These are phyloP conservation scores for Eutrema yunnanense DNA, from an alignment of 345 rosid species.

Conservation along the genomic window DNA sequence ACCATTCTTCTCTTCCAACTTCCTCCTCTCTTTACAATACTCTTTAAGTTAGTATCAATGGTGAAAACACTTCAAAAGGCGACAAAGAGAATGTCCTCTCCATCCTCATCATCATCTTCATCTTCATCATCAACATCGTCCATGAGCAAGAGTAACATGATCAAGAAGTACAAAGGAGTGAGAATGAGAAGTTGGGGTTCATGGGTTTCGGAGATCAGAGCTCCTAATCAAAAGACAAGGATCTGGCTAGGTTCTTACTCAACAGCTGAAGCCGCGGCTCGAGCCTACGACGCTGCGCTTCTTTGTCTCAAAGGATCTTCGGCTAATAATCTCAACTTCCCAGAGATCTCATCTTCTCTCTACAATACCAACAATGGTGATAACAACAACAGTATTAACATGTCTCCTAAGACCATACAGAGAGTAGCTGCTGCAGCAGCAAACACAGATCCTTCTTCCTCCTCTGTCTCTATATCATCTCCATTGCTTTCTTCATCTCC, in stretches of 20 bases:
- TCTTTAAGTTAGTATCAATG: conserved; percentile 27
- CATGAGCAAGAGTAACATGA: conserved; percentile 22
- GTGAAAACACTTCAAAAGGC: conserved; percentile 52
- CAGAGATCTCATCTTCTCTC: conserved; percentile 43
- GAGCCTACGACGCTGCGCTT: conserved; percentile 98
- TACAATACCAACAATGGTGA: conserved; percentile 16
- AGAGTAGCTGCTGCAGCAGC: conserved; percentile 32
- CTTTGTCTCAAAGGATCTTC: conserved; percentile 85
- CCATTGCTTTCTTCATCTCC: conserved; percentile 41
- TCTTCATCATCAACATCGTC: conserved; percentile 25
- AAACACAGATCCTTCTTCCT: conserved; percentile 24
- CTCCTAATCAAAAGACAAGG: conserved; percentile 92
- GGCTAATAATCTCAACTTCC: conserved; percentile 77
- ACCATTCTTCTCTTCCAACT: conserved; percentile 9
- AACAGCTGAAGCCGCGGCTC: conserved; percentile 89
- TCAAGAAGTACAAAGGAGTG: conserved; percentile 85
- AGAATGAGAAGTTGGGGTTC: conserved; percentile 99
- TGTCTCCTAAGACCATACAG: conserved; percentile 36
- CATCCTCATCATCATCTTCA: conserved; percentile 20
- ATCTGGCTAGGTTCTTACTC: conserved; percentile 98
- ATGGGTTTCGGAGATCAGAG: conserved; percentile 96
- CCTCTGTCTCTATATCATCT: conserved; percentile 37
- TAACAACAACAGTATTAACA: conserved; percentile 2
- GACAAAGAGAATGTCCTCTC: conserved; percentile 29
- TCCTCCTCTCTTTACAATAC: conserved; percentile 1